Base-by-base conservation (phyloP, 345 rosid genomes). In the Sonneratia alba region DNA sequence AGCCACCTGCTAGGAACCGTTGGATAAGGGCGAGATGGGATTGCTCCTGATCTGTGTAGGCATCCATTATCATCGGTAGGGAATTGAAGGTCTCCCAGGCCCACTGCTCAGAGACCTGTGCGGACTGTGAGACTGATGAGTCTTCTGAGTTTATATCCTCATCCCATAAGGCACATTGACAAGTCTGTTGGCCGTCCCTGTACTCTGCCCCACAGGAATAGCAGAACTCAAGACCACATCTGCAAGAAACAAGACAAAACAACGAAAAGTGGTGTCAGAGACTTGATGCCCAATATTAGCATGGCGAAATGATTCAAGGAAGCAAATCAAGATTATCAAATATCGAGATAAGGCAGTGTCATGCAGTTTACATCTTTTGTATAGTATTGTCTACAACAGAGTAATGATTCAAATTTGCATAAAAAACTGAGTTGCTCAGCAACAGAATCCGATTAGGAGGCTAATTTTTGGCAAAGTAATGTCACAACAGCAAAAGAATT, bases 171-270 rank as follows among this genome's bases (percentile, higher is more conserved):
- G 91, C 92, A 24, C 99, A 95, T 42, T 83, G 92, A 77, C 99
- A 95, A 36, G 81, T 83, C 82, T 92, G 97, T 36, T 84, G 96
- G 71, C 91, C 85, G 22, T 80, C 86, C 75, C 85, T 83, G 76
- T 90, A 92, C 76, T 89, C 97, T 0, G 90, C 93, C 73, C 99
- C 97, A 74, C 99, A 95, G 0, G 91, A 88, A 80, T 90, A 95
- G 76, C 99, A 95, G 83, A 95, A 92, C 85, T 92, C 97, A 0
- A 92, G 97, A 70, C 97, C 85, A 0, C 99, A 92, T 90, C 99
- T 94, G 85, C 49, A 70, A 61, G 62, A 37, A 72, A 12, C 27
- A 18, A 12, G n/a, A 78, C 62, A 62, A 78, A 64, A 70, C 43
- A n/a, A 36, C 21, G 5, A 13, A 0, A 32, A 34, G 22, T 64